Percentiles rank a stretch among this genome's conserved stretches.
These are phyloP conservation scores for Aspergillaceae sp. DNA, from an alignment of 2,329 filamentous ascomycete species.

Conservation along the genomic window DNA sequence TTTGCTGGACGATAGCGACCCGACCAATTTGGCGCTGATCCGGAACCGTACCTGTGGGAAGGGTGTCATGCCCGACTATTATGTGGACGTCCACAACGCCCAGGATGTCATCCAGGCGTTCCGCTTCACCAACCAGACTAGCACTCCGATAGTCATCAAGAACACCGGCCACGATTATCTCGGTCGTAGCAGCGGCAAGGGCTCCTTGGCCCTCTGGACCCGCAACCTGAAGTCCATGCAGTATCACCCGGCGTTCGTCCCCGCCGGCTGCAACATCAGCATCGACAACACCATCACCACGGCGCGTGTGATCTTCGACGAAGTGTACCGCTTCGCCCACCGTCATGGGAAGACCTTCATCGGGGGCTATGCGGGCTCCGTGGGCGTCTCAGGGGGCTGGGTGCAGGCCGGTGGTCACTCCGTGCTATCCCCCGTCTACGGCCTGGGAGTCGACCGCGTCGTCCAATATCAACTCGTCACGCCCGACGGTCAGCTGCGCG, in stretches of 20 bases:
- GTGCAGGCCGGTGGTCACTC: constrained; percentile 22
- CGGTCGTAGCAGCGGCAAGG: constrained; percentile 22
- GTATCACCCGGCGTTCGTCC: constrained; percentile 7
- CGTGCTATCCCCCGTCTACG: constrained; percentile 19
- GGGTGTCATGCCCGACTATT: constrained; percentile 9
- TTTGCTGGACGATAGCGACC: constrained; percentile 9
- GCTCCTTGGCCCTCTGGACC: constrained; percentile 22
- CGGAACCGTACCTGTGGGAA: constrained; percentile 6
- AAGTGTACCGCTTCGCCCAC: constrained; percentile 18
- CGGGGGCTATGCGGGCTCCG: constrained; percentile 10
- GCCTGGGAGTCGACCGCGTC: constrained; percentile 21
- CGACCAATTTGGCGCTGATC: constrained; percentile 6
- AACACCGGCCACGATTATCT: constrained; percentile 30
- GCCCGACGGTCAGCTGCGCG: constrained; percentile 8
- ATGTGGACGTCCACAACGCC: constrained; percentile 4
- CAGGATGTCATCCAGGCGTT: constrained; percentile 6
- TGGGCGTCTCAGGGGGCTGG: constrained; percentile 19
- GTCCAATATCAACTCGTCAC: constrained; percentile 21
- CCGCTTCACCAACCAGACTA: constrained; percentile 6
- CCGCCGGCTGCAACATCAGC: constrained; percentile 1
- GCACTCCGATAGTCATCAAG: constrained; percentile 16
- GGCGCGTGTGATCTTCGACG: constrained; percentile 23
- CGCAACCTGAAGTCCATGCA: constrained; percentile 17
- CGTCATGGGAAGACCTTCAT: constrained; percentile 17
- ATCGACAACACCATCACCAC: constrained; percentile 16